Percentiles rank a stretch among this genome's conserved stretches.
Evolutionary conservation across 1,139 yeast species (phyloP).

Genomic region (Candida sanyaensis): DNA sequence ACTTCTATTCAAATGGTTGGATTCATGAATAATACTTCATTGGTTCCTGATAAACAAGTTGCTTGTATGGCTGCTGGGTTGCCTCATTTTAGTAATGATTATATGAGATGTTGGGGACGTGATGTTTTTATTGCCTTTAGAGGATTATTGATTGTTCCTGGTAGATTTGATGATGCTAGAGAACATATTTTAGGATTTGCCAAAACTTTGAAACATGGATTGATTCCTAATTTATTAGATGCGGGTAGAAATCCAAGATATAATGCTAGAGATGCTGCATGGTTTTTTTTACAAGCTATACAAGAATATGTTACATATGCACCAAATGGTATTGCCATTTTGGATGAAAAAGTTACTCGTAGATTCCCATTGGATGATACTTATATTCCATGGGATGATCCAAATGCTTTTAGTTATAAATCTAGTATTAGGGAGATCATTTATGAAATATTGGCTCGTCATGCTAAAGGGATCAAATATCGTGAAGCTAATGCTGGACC

Average conservation of each 20-base stretch:
- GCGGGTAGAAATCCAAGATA: conserved; percentile 93
- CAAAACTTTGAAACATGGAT: conserved; percentile 88
- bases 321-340: conserved; percentile 68
- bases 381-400: conserved; percentile 68
- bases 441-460: conserved; percentile 79
- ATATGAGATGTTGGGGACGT: conserved; percentile 98
- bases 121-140: conserved; percentile 88
- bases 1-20: conserved; percentile 91
- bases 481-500: conserved; percentile 97
- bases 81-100: conserved; percentile 88
- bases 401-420: conserved; percentile 72
- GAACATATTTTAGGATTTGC: conserved; percentile 86
- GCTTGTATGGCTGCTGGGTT: conserved; percentile 94
- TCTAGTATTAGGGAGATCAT: conserved; percentile 73
- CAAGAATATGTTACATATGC: conserved; percentile 76
- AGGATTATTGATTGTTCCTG: conserved; percentile 78
- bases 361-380: conserved; percentile 91
- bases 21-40: conserved; percentile 68
- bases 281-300: conserved; percentile 87
- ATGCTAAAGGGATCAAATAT: conserved; percentile 83
- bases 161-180: conserved; percentile 77
- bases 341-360: conserved; percentile 72
- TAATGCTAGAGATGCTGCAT: conserved; percentile 95
- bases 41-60: conserved; percentile 61
- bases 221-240: conserved; percentile 90